Base-by-base conservation (phyloP, 306 rosid species). In the Glycine latifolia region DNA sequence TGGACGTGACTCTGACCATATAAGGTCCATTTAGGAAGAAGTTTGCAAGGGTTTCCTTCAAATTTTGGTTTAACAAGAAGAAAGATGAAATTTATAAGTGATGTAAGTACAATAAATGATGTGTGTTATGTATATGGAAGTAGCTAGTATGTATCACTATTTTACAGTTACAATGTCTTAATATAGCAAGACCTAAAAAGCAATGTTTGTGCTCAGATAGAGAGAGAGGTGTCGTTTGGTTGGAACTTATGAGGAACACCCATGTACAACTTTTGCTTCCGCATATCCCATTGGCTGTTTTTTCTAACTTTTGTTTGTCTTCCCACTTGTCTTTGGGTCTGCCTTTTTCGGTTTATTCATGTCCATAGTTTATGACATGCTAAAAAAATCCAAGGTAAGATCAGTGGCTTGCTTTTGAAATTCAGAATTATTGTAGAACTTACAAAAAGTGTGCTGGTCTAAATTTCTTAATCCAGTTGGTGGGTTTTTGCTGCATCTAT, bases 91-190 rank as follows among this genome's bases (percentile, higher is more conserved):
- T 74, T 33, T 77, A 70, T 80, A 69, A 68, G 63, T 77, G 87
- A 62, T 81, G 85, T 58, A 76, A 69, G 80, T 61, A 89, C 33
- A 76, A 83, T 55, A 82, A 88, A 71, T 72, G 86, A 2, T 77
- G 15, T 76, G 77, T 82, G 69, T 71, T 90, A 81, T 88, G 78
- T 52, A 78, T 86, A 26, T 26, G 80, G 88, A 80, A 83, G 81
- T 67, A 82, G 43, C 37, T 7, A 52, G 8, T 7, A 71, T 66
- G 81, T 67, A 71, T 61, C 89, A 83, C 86, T 89, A 79, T 85
- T 86, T 88, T 89, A 78, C 86, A 90, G 97, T 92, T 95, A 87
- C 85, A 87, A 84, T 86, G 97, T 88, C 97, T 80, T 89, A 89
- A 88, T 92, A 89, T 71, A 81, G 88, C 84, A 84, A 77, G 85